Evolutionary conservation across 305 asterid species (phyloP), one percentile per base, ranked within the genome.

Genomic region (Fraxinus angustifolia): DNA sequence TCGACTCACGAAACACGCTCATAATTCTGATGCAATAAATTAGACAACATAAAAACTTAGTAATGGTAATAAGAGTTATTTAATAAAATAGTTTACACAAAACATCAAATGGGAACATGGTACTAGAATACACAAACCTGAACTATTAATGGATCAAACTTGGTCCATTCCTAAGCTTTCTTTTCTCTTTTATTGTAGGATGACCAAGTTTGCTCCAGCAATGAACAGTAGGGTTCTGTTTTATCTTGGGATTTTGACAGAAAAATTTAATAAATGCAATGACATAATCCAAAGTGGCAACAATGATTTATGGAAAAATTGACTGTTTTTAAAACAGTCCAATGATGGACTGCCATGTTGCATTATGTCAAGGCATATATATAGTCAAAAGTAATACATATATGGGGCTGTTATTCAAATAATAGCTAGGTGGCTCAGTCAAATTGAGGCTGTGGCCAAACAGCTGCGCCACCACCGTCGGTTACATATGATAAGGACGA

Each of bases 131-230:
- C 76, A 36, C 78, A 73, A 77, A 82, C 86, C 78, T 56, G 84
- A 78, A 50, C 73, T 75, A 79, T 78, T 77, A 87, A 90, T 89
- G 96, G 93, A 91, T 91, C 96, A 91, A 89, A 87, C 93, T 89
- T 90, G 96, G 96, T 90, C 96, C 85, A 89, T 86, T 84, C 90
- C 90, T 77, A 70, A 65, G 3, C 74, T 68, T 11, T 77, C 21
- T 83, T 73, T 21, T 21, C 68, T 82, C 40, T 74, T 76, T 79
- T 68, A 30, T 68, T 86, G 73, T 67, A 82, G 87, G 89, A 86
- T 88, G 93, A 90, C 96, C 96, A 91, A 91, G 89, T 83, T 89
- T 92, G 94, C 90, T 90, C 96, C 93, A 92, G 76, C 81, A 83
- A 78, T 72, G 65, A 83, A 73, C 82, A 86, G 62, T 71, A 78